Base-by-base conservation (phyloP, 805 yeast species). In the Spathaspora girioi region DNA sequence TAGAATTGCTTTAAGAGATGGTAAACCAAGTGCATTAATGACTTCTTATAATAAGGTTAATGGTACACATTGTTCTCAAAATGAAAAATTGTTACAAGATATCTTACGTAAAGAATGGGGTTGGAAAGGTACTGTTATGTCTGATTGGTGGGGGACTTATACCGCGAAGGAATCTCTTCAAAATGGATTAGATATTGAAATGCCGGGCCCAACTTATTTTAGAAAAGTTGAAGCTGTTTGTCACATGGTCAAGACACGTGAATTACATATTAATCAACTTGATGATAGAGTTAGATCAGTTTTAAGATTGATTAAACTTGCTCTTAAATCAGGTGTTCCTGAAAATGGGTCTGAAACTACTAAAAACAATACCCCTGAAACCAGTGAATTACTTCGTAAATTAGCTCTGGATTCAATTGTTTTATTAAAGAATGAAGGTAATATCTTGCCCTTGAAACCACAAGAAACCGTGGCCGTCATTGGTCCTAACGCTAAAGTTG, bases 121-220 rank as follows among this genome's bases (percentile, higher is more conserved):
- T 18, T 68, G 68, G 67, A 60, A 60, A 46, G 72, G 72, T n/a
- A 53, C 63, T 27, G 56, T 64, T 7, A 68, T 68, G 70, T 64
- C 69, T 15, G 71, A 68, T 54, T 68, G 72, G 72, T 64, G 48
- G 48, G 72, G 72, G 3, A 52, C 60, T 11, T 67, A 66, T 53
- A 63, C 71, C 8, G 27, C 63, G 23, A 66, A 65, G 42, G 56
- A 55, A 3, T 59, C 69, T 6, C 56, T 67, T 50, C 60, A 58
- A 47, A 59, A 58, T 50, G 72, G 72, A 2, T 59, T 67, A 50
- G 70, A 67, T 51, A 56, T 67, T 54, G 72, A 67, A 54, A 67
- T 67, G 72, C 72, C 72, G 0, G 72, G 72, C 10, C 69, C 68
- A 12, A 55, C 70, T 2, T 51, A 43, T 19, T 60, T 64, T 49